Evolutionary conservation across 202 grass and related monocot species (phyloP), one percentile per base, ranked within the genome.

Genomic region (Miscanthus sacchariflorus): DNA sequence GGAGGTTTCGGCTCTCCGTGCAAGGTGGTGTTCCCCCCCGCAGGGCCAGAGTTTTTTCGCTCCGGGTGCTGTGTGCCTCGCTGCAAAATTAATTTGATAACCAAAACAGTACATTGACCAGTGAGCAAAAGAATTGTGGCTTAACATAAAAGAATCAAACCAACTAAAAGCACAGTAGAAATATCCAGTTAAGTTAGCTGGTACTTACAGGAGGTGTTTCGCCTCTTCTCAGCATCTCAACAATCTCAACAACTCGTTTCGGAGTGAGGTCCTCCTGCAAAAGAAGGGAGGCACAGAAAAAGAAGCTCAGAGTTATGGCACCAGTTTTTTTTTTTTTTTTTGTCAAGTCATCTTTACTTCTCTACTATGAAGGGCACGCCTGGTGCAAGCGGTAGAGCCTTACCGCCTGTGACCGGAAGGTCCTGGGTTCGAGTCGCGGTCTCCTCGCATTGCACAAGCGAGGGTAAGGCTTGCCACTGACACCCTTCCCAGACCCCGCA

Each of bases 201-300:
- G 81, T 84, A 71, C 82, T 92, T 96, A 99, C 96, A 56, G 92
- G 91, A 43, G 94, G 94, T 2, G 81, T 86, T 89, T 93, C 92
- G 77, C 94, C 96, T 88, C 84, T 99, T 95, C 91, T 96, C 59
- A 99, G 75, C 92, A 95, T 95, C 87, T 99, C 96, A 74, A 95
- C 94, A 71, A 99, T 93, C 83, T 96, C 96, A 48, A 99, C 74
- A 39, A 96, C 96, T 71, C 94, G 86, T 59, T 99, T 93, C 0
- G 96, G 96, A 81, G 94, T 96, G 38, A 93, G 74, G 85, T 99
- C 96, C 82, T 96, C 95, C 95, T 97, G 81, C 78, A 59, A 83
- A 81, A 81, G 45, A 84, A 61, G 35, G 66, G 12, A 4, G 81
- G 48, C 46, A 76, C 70, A 54, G 13, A 84, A 70, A 88, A 76